Evolutionary conservation across 2,329 filamentous ascomycete genomes (phyloP), one percentile per base, ranked within the genome.

Genomic region (Neobulgaria alba): DNA sequence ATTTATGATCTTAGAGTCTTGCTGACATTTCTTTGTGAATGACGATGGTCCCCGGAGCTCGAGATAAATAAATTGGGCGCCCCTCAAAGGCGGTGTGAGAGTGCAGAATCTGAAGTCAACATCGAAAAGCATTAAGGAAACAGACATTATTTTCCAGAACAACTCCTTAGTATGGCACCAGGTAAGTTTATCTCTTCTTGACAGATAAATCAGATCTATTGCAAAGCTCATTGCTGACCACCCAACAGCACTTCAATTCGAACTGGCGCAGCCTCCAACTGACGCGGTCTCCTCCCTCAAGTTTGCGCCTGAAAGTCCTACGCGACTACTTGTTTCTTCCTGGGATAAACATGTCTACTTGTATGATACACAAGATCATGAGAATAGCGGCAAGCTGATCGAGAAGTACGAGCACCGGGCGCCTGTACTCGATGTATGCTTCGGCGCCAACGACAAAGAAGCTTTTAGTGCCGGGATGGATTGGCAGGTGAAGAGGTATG

Each of bases 331-430:
- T n/a, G 89, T 90, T 54, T 83, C 89, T 9, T 95, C 88, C 41
- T 98, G 92, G 92, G 90, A 96, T 65, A 86, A 81, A 63, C 78
- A 86, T 61, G 78, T 94, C 41, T 94, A 95, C 64, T 72, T 90
- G 38, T 96, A 96, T 70, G 85, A 94, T 58, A 74, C 82, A 44
- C 66, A 67, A 68, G 47, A 72, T 16, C 71, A 73, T 48, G 69
- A 74, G 33, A 61, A 63, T 15, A 61, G 57, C 29, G 74, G 73
- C 5, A 75, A 73, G 40, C 69, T 93, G 20, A 57, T 89, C 21
- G 74, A 77, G 50, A 85, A 81, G 50, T 87, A 82, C 57, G 81
- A 88, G 61, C 83, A 92, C 61, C 77, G 80, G 46, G 86, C 86
- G 5, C 88, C 92, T 0, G 83, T 98, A 7, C 70, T 98, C 43